These are phyloP conservation scores for Aspergillus brasiliensis DNA, from an alignment of 2,329 filamentous ascomycete genomes.

Conservation along the genomic window DNA sequence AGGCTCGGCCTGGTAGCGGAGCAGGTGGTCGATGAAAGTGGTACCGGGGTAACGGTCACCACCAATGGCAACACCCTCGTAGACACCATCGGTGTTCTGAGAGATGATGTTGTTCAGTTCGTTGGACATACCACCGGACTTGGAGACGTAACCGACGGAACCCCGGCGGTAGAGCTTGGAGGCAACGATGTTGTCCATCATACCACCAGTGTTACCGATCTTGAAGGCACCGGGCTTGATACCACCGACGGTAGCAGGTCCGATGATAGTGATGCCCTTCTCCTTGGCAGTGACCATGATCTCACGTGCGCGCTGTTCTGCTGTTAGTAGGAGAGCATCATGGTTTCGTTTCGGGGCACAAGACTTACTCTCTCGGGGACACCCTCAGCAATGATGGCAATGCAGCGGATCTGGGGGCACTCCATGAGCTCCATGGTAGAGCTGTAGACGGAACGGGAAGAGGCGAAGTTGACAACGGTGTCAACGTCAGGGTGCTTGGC, in stretches of 20 bases:
- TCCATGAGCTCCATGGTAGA: slow-evolving; percentile 99
- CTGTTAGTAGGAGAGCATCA: slow-evolving; percentile 10
- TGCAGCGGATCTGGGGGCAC: slow-evolving; percentile 93
- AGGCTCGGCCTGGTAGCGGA: slow-evolving; percentile 94
- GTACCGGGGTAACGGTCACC: slow-evolving; percentile 98
- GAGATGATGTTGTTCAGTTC: slow-evolving; percentile 99
- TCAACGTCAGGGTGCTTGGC: slow-evolving; percentile 97
- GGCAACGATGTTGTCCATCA: slow-evolving; percentile 99
- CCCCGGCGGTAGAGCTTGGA: slow-evolving; percentile 99
- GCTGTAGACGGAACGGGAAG: slow-evolving; percentile 96
- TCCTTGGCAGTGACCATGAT: slow-evolving; percentile 95
- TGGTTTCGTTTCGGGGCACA: background rate
- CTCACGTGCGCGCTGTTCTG: slow-evolving; percentile 81
- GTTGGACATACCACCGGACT: slow-evolving; percentile 99
- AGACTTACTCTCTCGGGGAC: slow-evolving; percentile 89
- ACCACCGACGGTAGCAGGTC: slow-evolving; percentile 95
- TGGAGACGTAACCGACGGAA: slow-evolving; percentile 98
- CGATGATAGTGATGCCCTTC: slow-evolving; percentile 99
- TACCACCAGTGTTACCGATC: slow-evolving; percentile 99
- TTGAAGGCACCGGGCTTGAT: slow-evolving; percentile 99
- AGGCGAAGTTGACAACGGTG: slow-evolving; percentile 98
- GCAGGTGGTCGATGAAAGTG: slow-evolving; percentile 97
- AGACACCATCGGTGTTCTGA: slow-evolving; percentile 94
- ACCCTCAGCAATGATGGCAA: slow-evolving; percentile 99
- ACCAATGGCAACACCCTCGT: slow-evolving; percentile 98